phyloP scores from a whole-genome alignment of 2,329 filamentous ascomycete species.

The Curvularia verruculosa region DNA sequence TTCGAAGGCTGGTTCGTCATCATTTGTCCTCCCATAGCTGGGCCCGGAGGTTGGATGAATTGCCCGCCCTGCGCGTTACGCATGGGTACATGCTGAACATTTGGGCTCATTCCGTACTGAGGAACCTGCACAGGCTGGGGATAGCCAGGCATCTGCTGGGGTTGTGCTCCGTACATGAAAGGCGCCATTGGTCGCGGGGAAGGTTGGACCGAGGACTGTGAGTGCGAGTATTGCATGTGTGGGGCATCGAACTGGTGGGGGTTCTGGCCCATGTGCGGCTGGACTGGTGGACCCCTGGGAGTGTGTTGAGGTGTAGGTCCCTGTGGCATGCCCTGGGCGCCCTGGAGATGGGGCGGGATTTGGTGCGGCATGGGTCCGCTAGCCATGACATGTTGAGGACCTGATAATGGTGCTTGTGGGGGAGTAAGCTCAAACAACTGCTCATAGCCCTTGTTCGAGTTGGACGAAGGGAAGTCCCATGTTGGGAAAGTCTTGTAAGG shows the following conservation, averaged over 20 bases:
- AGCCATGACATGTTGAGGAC: constrained; percentile 64
- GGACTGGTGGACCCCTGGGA: constrained; percentile 76
- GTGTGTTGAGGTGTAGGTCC: constrained; percentile 76
- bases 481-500: constrained; percentile 84
- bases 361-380: constrained; percentile 79
- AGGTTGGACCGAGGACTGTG: constrained; percentile 77
- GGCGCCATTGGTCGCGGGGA: constrained; percentile 79
- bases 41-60: constrained; percentile 73
- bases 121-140: constrained; percentile 67
- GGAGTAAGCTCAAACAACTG: constrained; percentile 78
- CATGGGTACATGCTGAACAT: constrained; percentile 72
- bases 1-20: constrained; percentile 78
- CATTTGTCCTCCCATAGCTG: constrained; percentile 73
- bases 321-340: constrained; percentile 69
- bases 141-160: constrained; percentile 57
- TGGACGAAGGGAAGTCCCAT: constrained; percentile 76
- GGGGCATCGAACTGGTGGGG: constrained; percentile 80
- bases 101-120: constrained; percentile 71
- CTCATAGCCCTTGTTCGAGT: constrained; percentile 77
- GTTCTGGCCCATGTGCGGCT: constrained; percentile 72
- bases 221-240: constrained; percentile 84
- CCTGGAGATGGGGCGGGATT: constrained; percentile 80
- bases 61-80: constrained; percentile 76
- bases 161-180: constrained; percentile 71
- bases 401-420: constrained; percentile 62